Conservation (phyloP, 345 rosid genomes). For the Populus ilicifolia region DNA sequence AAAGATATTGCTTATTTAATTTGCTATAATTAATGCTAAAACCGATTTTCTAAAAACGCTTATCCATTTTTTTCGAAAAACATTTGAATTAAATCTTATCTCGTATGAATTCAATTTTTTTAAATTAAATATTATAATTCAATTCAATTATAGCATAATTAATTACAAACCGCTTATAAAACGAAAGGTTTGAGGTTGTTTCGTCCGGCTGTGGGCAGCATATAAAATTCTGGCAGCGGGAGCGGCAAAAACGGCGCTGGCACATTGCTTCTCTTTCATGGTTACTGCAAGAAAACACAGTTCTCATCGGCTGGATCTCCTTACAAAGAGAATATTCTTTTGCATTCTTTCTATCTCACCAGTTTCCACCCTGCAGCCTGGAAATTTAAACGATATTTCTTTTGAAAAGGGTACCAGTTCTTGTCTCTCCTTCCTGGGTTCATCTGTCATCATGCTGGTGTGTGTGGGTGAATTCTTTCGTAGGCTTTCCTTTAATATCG, state of each 20-base stretch:
- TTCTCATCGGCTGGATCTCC: neutral
- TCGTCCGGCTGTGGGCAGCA: neutral
- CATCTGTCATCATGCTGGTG: neutral
- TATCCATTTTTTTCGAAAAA: no score
- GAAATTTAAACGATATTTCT: neutral
- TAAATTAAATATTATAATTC: no score
- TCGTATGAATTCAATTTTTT: no score
- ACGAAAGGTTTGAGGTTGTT: neutral
- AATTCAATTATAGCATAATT: no score
- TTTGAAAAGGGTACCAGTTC: conserved; percentile 9
- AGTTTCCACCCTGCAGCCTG: neutral
- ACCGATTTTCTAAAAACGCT: no score
- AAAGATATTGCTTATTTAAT: no score
- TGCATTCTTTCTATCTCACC: neutral
- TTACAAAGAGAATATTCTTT: neutral
- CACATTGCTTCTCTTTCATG: neutral
- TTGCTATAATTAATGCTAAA: no score
- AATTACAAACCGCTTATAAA: neutral
- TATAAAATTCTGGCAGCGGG: neutral
- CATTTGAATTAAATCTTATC: no score
- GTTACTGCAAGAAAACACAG: neutral
- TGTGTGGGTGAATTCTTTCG: neutral
- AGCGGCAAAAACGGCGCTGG: neutral
- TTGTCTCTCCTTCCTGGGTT: neutral
- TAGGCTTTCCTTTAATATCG: neutral